These are phyloP conservation scores for Aspergillus egyptiacus DNA, from an alignment of 495 filamentous ascomycete genomes.

Conservation along the genomic window DNA sequence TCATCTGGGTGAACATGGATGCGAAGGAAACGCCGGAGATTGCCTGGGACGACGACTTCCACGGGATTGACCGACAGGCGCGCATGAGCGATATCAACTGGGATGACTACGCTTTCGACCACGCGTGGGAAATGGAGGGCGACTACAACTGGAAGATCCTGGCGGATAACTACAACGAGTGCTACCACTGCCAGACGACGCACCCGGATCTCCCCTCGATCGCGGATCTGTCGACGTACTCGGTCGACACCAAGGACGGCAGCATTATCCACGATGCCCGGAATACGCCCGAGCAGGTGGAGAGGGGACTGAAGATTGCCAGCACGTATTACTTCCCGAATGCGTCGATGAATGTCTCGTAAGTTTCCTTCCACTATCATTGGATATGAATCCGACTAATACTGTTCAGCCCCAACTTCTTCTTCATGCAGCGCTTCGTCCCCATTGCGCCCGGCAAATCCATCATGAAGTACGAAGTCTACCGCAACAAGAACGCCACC, in stretches of 20 bases:
- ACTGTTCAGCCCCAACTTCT: constrained; percentile 33
- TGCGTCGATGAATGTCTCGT: constrained; percentile 41
- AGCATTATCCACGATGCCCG: constrained; percentile 40
- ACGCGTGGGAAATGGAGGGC: constrained; percentile 40
- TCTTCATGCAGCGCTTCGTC: constrained; percentile 44
- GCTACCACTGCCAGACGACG: constrained; percentile 46
- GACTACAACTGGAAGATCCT: constrained; percentile 50
- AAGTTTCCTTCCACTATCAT: constrained; percentile 22
- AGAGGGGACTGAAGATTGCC: constrained; percentile 24
- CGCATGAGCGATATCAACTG: constrained; percentile 36
- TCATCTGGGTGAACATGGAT: constrained; percentile 49
- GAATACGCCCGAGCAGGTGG: constrained; percentile 31
- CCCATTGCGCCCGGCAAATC: constrained; percentile 33
- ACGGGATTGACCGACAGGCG: constrained; percentile 31
- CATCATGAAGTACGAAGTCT: constrained; percentile 44
- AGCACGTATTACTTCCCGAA: constrained; percentile 45
- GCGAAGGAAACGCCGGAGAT: constrained; percentile 34
- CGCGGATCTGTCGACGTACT: constrained; percentile 38
- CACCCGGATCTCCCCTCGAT: constrained; percentile 42
- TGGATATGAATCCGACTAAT: neutral
- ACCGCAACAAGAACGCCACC: constrained; percentile 37
- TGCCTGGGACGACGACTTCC: constrained; percentile 39
- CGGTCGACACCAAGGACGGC: constrained; percentile 33
- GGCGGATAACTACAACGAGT: constrained; percentile 48
- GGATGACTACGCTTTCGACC: constrained; percentile 44